These are phyloP conservation scores for Pestalotiopsis sp. DNA, from an alignment of 2,329 filamentous ascomycete genomes.

Conservation along the genomic window DNA sequence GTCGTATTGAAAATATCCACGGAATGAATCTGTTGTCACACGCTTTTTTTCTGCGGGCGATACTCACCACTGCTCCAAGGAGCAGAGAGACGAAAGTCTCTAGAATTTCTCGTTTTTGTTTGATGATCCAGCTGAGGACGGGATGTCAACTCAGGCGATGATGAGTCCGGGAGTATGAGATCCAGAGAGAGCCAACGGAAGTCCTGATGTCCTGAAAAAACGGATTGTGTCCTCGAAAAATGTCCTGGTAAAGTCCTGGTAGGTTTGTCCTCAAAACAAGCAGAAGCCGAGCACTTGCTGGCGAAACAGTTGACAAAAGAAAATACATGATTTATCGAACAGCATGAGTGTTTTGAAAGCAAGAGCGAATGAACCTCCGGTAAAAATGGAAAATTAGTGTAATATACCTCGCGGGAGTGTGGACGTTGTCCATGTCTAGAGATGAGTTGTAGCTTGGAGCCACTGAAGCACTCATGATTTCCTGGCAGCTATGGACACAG, in stretches of 20 bases:
- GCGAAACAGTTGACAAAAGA: slow-evolving; percentile 29
- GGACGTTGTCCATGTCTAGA: slow-evolving; percentile 61
- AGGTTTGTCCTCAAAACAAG: slow-evolving; percentile 6
- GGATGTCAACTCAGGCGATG: slow-evolving; percentile 18
- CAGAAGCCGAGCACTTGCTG: slow-evolving; percentile 30
- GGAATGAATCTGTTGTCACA: slow-evolving; percentile 26
- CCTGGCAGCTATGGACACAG: slow-evolving; percentile 8
- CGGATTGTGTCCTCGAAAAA: slow-evolving; percentile 20
- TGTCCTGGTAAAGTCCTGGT: slow-evolving; percentile 22
- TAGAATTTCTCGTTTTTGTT: slow-evolving; percentile 23
- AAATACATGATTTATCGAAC: slow-evolving; percentile 33
- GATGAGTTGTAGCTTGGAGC: slow-evolving; percentile 53
- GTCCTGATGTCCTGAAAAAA: slow-evolving; percentile 4
- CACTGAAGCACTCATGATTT: slow-evolving; percentile 50
- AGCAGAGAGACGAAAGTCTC: background rate
- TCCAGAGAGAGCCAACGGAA: background rate
- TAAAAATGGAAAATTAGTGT: slow-evolving; percentile 52
- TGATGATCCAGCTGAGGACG: slow-evolving; percentile 31
- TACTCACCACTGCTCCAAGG: slow-evolving; percentile 38
- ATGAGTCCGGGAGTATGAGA: background rate
- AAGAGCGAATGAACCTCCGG: slow-evolving; percentile 45
- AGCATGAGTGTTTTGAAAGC: slow-evolving; percentile 33
- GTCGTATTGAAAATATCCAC: background rate
- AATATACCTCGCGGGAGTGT: slow-evolving; percentile 64
- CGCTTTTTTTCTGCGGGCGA: slow-evolving; percentile 31